Evolutionary conservation across 768 basidiomycete species (phyloP), one percentile per base, ranked within the genome.

Genomic region (Sarcodon sp.): DNA sequence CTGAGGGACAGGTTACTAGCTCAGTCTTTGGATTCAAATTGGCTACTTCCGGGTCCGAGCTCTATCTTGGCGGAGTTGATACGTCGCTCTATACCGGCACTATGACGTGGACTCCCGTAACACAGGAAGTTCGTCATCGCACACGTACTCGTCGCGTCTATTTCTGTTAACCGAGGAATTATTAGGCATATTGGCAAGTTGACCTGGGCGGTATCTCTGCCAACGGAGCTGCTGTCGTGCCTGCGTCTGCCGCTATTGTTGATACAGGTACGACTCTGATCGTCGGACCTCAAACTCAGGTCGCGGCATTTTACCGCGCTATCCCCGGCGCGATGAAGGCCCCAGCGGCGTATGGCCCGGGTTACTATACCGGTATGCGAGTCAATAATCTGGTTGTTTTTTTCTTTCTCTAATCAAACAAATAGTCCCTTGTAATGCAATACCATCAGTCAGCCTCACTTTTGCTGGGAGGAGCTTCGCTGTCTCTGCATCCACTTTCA

Each of bases 381-480:
- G 21, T 27, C 21, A 27, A 27, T 27, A 27, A 27, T 27, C 21
- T 27, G 21, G 21, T 27, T 27, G 21, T 27, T 27, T 27, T n/a
- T 4, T 27, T 27, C 21, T 27, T 27, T 27, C 21, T 27, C 21
- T 27, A 27, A 27, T 27, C 21, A 27, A 27, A 27, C 69, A 72
- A 58, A 66, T 63, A 61, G 59, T 66, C 15, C 68, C 64, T 1
- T 72, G 71, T 35, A 44, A 51, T 54, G 32, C 58, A 8, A 48
- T 58, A 37, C 51, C 61, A 46, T 47, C 51, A 46, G 44, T 71
- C 52, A 59, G 60, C 7, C 53, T 76, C 49, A 61, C 62, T 0
- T 70, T 72, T 53, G 67, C 65, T 51, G 66, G 66, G 27, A 59
- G 60, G 32, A 49, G 51, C 7, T 74, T 71, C 59, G 43, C 51